Conservation (phyloP, 495 filamentous ascomycete genomes). For the Oidiodendron maius region DNA sequence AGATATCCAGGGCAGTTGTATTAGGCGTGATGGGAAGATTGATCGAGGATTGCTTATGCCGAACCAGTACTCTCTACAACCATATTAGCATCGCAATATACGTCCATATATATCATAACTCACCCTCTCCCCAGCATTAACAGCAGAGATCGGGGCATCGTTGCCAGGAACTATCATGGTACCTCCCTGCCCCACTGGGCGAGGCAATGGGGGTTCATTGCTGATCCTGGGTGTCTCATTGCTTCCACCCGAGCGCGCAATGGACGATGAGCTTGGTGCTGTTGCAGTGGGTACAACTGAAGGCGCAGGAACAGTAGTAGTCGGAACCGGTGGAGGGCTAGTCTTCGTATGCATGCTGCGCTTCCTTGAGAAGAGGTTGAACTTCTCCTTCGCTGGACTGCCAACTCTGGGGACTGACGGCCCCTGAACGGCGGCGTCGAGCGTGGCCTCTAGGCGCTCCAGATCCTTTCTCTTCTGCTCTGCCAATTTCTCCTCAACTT, state of each 20-base stretch:
- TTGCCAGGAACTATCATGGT: slow-evolving; percentile 50
- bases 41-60: slow-evolving; percentile 56
- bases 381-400: slow-evolving; percentile 14
- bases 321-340: slow-evolving; percentile 4
- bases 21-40: slow-evolving; percentile 62
- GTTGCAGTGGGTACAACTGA: neutral
- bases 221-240: neutral
- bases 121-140: slow-evolving; percentile 72
- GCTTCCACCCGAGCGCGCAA: neutral
- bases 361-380: slow-evolving; percentile 21
- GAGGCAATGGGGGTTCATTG: slow-evolving; percentile 1
- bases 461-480: slow-evolving; percentile 40
- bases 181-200: slow-evolving; percentile 16
- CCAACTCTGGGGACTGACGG: slow-evolving; percentile 1
- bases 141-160: slow-evolving; percentile 78
- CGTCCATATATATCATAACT: neutral
- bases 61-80: slow-evolving; percentile 56
- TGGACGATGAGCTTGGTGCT: neutral
- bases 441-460: slow-evolving; percentile 34
- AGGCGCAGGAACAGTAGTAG: neutral
- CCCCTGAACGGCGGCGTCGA: slow-evolving; percentile 25
- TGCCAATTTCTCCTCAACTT: slow-evolving; percentile 28
- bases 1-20: slow-evolving; percentile 69
- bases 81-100: slow-evolving; percentile 7
- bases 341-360: slow-evolving; percentile 6